Evolutionary conservation across 495 filamentous ascomycete genomes (phyloP).

Genomic region (Penicillium maclennaniae): DNA sequence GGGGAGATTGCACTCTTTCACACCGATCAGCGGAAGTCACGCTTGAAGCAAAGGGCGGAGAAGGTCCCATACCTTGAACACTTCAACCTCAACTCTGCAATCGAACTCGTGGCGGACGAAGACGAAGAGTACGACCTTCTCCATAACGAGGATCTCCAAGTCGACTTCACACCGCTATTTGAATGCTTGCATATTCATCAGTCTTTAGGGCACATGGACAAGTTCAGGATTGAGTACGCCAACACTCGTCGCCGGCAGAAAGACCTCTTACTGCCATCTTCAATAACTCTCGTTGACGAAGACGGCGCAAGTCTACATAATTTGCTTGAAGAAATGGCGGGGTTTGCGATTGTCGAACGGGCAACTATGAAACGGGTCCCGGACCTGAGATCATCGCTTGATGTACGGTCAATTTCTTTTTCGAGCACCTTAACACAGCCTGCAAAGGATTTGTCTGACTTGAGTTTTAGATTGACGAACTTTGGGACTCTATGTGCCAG

Average conservation of each 20-base stretch:
- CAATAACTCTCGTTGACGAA: constrained; percentile 65
- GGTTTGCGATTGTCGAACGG: constrained; percentile 94
- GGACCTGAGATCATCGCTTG: constrained; percentile 73
- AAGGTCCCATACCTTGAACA: constrained; percentile 64
- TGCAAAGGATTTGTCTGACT: constrained; percentile 4
- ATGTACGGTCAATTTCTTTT: constrained; percentile 53
- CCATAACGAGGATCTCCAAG: constrained; percentile 87
- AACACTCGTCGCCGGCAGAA: constrained; percentile 86
- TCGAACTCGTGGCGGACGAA: constrained; percentile 93
- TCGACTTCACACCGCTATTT: constrained; percentile 92
- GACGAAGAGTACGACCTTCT: constrained; percentile 91
- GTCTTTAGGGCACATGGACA: constrained; percentile 86
- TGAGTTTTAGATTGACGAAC: constrained; percentile 70
- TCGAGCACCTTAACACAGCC: neutral
- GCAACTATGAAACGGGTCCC: constrained; percentile 85
- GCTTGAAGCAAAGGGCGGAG: constrained; percentile 77
- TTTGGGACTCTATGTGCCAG: constrained; percentile 98
- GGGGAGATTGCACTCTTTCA: constrained; percentile 97
- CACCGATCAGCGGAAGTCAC: constrained; percentile 77
- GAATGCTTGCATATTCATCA: constrained; percentile 97
- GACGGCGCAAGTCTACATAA: constrained; percentile 77
- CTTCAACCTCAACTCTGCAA: constrained; percentile 92
- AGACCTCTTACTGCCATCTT: constrained; percentile 74
- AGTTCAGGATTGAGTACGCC: constrained; percentile 85
- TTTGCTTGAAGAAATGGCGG: constrained; percentile 86